Base-by-base conservation (phyloP, 768 basidiomycete species). In the Mycena pura region DNA sequence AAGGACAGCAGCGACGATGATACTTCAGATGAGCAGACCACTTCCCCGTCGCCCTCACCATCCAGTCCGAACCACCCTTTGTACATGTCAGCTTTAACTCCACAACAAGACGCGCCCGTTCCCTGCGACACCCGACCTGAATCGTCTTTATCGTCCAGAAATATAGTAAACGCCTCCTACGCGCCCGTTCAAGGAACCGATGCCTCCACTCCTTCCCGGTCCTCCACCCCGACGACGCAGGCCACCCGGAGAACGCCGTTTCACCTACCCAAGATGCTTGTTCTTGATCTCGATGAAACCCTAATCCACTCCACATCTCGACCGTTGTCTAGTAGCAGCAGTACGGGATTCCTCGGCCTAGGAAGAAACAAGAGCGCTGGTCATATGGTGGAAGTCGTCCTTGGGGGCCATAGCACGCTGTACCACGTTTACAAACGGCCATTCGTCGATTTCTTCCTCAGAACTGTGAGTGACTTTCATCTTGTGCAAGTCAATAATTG, bases 341-440 rank as follows among this genome's bases (percentile, higher is more conserved):
- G 88, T 22, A 82, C 85, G 2, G 86, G 89, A 31, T 76, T 91
- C 14, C 81, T 93, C 57, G 88, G 87, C 21, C 74, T 88, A 43
- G 78, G 82, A 28, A 69, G 84, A 67, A 86, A 90, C 72, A 86
- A 86, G 72, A 84, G 86, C 51, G 84, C 89, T 36, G 89, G 90
- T 6, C 92, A 93, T 78, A 92, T 90, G 65, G 95, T 99, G 6
- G 95, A 99, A 71, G 97, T 99, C 27, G 87, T 94, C 22, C 77
- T 97, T 22, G 91, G 90, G 34, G 97, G 91, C 32, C 83, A 89
- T 64, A 93, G 91, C 70, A 96, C 94, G 2, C 79, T 95, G 50
- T 99, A 99, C 74, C 96, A 98, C 74, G 96, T 99, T 45, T 98
- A 99, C 79, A 99, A 99, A 76, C 85, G 96, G 61, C 96, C 96